Evolutionary conservation across 257 asterid genomes (phyloP), one percentile per base, ranked within the genome.

Genomic region (Solanum tarijense): DNA sequence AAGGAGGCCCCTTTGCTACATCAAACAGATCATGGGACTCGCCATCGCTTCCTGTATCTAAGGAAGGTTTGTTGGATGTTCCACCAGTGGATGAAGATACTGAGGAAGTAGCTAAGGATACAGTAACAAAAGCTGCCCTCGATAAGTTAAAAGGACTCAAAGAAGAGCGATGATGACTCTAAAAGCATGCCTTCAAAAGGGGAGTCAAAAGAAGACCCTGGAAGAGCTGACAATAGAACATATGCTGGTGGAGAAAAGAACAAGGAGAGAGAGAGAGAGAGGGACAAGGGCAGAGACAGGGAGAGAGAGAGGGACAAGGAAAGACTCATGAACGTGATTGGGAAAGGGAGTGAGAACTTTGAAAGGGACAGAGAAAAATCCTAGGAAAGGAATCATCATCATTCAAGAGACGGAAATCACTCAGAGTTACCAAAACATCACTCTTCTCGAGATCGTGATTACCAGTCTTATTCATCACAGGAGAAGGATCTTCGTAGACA

Each of bases 401-500:
- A n/a, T n/a, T 93, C 97, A 12, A 92, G 96, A 90, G 98, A 92
- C 88, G 87, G 87, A 92, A 97, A 94, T 29, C 95, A 94, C 73
- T 46, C 86, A 5, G 99, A 94, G 90, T 95, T 92, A 89, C 88
- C 92, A 65, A 95, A 92, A 83, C 98, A 90, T 84, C 94, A 93
- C 90, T 88, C 95, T 4, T 95, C 98, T 78, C 92, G 95, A 93
- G 99, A 95, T 87, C 95, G 95, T 12, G 98, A 92, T 79, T 92
- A 95, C 89, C 92, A 91, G 86, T 90, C 93, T 78, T 92, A 94
- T 88, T 89, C 97, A 41, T 93, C 97, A 7, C 91, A 93, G 91
- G 98, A 94, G 68, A 94, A 91, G 90, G 98, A 96, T 87, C 95
- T 96, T 43, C 93, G 92, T 48, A 94, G 91, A 88, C 98, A 93